Conservation (phyloP, 148 eudicot genomes). For the Rhododendron ferrugineum region DNA sequence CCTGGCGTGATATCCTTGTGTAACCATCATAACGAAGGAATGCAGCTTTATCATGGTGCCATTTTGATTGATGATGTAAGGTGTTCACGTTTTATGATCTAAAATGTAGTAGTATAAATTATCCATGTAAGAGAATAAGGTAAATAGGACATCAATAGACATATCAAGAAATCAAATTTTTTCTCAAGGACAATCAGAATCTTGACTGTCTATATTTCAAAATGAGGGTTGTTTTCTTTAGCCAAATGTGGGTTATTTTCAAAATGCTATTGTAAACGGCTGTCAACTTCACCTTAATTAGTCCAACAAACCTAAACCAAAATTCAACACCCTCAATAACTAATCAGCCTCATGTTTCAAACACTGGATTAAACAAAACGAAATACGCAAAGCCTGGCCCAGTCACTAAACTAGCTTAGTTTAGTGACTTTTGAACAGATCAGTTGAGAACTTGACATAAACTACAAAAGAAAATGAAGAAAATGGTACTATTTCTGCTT, state of each 20-base stretch:
- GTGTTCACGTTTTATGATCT: too few relatives aligned
- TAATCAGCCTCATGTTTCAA: slow-evolving; percentile 1
- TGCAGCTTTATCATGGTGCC: background rate
- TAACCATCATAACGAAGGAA: background rate
- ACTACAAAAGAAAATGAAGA: background rate
- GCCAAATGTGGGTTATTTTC: background rate
- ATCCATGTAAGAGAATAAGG: too few relatives aligned
- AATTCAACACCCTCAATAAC: slow-evolving; percentile 6
- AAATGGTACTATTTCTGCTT: background rate
- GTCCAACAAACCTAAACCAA: slow-evolving; percentile 5
- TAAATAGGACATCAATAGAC: background rate
- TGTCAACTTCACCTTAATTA: background rate
- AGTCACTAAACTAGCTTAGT: background rate
- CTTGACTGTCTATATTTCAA: background rate
- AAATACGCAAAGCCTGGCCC: too few relatives aligned
- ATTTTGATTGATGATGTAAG: too few relatives aligned
- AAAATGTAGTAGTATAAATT: too few relatives aligned
- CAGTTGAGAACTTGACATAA: background rate
- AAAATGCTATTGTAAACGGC: background rate
- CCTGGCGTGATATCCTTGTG: background rate
- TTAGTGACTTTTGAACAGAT: background rate
- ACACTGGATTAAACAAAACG: background rate
- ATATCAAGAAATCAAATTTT: too few relatives aligned
- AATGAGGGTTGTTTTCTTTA: background rate
- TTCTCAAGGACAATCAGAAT: too few relatives aligned